phyloP scores from a whole-genome alignment of 1,284 basidiomycete genomes.

The Cryptococcus sp. region DNA sequence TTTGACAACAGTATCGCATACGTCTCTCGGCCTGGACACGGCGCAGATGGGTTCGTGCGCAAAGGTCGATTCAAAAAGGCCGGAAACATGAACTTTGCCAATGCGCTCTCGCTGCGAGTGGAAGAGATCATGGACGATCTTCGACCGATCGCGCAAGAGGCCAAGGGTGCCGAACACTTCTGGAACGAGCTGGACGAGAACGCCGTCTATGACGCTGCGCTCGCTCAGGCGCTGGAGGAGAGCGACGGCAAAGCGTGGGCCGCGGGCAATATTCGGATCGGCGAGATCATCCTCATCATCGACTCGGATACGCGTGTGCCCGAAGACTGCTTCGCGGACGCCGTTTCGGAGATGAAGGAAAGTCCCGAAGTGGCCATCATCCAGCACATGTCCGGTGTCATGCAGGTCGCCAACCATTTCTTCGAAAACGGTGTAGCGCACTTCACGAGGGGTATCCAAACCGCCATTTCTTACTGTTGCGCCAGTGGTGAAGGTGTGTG shows the following conservation, averaged over 20 bases:
- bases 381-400: slow-evolving; percentile 56
- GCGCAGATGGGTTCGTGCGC: slow-evolving; percentile 69
- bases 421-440: slow-evolving; percentile 83
- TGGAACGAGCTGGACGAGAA: slow-evolving; percentile 43
- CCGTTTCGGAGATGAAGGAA: slow-evolving; percentile 74
- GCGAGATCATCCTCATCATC: slow-evolving; percentile 66
- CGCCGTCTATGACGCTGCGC: slow-evolving; percentile 40
- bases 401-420: slow-evolving; percentile 82
- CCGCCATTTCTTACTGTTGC: slow-evolving; percentile 65
- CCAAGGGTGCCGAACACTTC: slow-evolving; percentile 18
- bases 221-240: slow-evolving; percentile 55
- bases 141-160: slow-evolving; percentile 48
- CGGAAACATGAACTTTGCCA: slow-evolving; percentile 82
- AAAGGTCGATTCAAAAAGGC: slow-evolving; percentile 91
- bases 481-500: slow-evolving; percentile 68
- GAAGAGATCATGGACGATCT: slow-evolving; percentile 66
- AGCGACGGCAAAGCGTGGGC: slow-evolving; percentile 60
- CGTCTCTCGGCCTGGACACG: slow-evolving; percentile 75
- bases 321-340: slow-evolving; percentile 81
- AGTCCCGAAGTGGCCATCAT: slow-evolving; percentile 79
- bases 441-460: slow-evolving; percentile 77
- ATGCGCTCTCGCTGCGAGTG: slow-evolving; percentile 68
- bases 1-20: slow-evolving; percentile 78
- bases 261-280: slow-evolving; percentile 48
- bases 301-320: slow-evolving; percentile 85